These are phyloP conservation scores for Biscogniauxia sp. DNA, from an alignment of 2,329 filamentous ascomycete genomes.

Conservation along the genomic window DNA sequence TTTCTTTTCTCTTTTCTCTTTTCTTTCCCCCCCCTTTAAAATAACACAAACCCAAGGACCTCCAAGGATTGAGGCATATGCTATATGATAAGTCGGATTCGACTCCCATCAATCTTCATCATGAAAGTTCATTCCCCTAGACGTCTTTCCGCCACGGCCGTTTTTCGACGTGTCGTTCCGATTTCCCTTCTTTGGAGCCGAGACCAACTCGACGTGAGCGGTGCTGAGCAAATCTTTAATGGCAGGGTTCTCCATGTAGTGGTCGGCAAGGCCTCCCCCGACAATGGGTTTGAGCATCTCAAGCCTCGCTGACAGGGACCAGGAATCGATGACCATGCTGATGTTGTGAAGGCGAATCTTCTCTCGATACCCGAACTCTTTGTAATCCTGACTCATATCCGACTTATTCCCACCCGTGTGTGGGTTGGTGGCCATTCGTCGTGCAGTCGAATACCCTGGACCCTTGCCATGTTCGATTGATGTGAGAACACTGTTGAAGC, in stretches of 20 bases:
- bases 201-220: conserved; percentile 31
- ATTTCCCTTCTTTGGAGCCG: conserved; percentile 19
- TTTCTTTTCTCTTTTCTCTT: no score
- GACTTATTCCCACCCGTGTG: conserved; percentile 41
- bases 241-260: conserved; percentile 40
- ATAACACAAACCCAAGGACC: no score
- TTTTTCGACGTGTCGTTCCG: conserved; percentile 14
- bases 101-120: no score
- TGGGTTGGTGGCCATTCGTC: conserved; percentile 40
- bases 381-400: conserved; percentile 41
- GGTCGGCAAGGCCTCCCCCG: conserved; percentile 41
- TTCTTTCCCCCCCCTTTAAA: no score
- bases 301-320: conserved; percentile 50
- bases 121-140: no score
- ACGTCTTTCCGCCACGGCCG: neutral
- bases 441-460: conserved; percentile 52
- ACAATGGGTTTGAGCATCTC: conserved; percentile 48
- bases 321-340: conserved; percentile 47
- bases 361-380: conserved; percentile 52
- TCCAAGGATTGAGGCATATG: no score
- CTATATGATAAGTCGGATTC: no score
- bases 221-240: conserved; percentile 36
- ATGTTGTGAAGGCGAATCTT: conserved; percentile 48
- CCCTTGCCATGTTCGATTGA: conserved; percentile 54
- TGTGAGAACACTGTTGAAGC: conserved; percentile 51